These are phyloP conservation scores for Hippophae gyantsensis DNA, from an alignment of 306 rosid genomes.

Conservation along the genomic window DNA sequence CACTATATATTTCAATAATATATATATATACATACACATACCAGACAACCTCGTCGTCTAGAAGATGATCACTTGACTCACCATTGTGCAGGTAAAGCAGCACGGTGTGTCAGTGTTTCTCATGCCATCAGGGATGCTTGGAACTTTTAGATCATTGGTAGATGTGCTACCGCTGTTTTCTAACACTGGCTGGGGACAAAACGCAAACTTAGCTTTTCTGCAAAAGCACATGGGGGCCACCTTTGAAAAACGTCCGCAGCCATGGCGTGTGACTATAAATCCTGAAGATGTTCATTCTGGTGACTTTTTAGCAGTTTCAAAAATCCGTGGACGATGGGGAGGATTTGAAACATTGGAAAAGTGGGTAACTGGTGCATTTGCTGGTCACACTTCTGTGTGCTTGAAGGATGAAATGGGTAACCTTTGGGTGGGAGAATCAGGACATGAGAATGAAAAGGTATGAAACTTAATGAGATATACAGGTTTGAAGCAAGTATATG, in stretches of 20 bases:
- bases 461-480: slow-evolving; percentile 8
- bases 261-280: slow-evolving; percentile 60
- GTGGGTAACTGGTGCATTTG: slow-evolving; percentile 98
- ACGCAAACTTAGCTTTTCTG: slow-evolving; percentile 64
- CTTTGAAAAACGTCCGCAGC: slow-evolving; percentile 68
- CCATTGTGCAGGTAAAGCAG: slow-evolving; percentile 70
- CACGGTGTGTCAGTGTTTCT: slow-evolving; percentile 95
- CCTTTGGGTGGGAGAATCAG: slow-evolving; percentile 98
- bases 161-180: slow-evolving; percentile 89
- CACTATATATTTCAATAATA: too few species aligned
- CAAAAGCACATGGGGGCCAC: slow-evolving; percentile 91
- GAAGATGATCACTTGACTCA: slow-evolving; percentile 15
- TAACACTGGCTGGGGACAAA: slow-evolving; percentile 88
- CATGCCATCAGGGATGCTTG: slow-evolving; percentile 99
- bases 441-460: slow-evolving; percentile 98
- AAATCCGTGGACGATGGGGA: slow-evolving; percentile 99
- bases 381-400: slow-evolving; percentile 98
- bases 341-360: slow-evolving; percentile 95
- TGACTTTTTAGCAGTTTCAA: slow-evolving; percentile 85
- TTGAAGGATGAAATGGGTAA: slow-evolving; percentile 91
- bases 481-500: too few species aligned
- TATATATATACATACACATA: too few species aligned
- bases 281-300: slow-evolving; percentile 90
- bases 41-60: not conserved
- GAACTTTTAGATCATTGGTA: slow-evolving; percentile 67